phyloP scores from a whole-genome alignment of 2,329 filamentous ascomycete species.

The Epichloe sp. region DNA sequence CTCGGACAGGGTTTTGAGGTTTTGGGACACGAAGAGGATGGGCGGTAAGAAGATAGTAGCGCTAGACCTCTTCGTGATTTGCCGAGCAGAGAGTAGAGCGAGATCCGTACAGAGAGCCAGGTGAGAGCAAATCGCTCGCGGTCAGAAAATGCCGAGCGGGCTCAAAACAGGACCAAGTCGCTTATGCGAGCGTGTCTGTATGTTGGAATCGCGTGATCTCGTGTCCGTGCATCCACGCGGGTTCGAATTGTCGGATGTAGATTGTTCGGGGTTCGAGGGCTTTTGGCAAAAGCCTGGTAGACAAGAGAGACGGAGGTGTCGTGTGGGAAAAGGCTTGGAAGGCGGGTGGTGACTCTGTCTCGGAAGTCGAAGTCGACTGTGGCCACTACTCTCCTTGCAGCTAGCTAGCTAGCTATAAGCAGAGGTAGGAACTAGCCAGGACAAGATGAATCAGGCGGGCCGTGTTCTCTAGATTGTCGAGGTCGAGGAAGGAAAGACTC shows the following conservation, averaged over 20 bases:
- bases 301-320: neutral
- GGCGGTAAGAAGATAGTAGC: neutral
- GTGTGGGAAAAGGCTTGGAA: neutral
- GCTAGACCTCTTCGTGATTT: neutral
- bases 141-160: neutral
- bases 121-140: neutral
- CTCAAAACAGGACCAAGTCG: neutral
- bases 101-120: neutral
- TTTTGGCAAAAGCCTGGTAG: neutral
- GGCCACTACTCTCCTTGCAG: neutral
- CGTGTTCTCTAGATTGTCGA: neutral
- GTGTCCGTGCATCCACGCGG: constrained; percentile 3
- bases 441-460: neutral
- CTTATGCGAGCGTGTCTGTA: neutral
- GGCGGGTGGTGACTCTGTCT: neutral
- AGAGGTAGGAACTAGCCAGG: neutral
- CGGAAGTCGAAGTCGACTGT: constrained; percentile 1
- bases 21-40: neutral
- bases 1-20: constrained; percentile 2
- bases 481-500: constrained; percentile 2
- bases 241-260: neutral
- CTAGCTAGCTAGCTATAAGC: neutral
- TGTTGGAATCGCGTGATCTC: neutral
- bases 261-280: neutral
- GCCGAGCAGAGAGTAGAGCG: neutral